These are phyloP conservation scores for Puccinia triticina DNA, from an alignment of 1,284 basidiomycete genomes.

Conservation along the genomic window DNA sequence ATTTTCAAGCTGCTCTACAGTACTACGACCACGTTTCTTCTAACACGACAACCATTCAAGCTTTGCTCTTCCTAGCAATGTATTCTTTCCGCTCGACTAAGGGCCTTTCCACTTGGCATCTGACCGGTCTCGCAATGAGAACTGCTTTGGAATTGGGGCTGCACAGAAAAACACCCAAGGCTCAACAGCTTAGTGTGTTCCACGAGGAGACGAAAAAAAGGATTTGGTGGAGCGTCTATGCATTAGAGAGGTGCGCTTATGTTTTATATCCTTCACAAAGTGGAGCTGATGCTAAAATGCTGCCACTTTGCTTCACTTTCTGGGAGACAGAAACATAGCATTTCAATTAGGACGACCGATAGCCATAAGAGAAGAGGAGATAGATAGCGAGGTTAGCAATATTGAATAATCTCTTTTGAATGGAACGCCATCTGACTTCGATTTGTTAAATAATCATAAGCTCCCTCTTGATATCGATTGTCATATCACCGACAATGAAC, in stretches of 20 bases:
- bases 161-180: constrained; percentile 36
- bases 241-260: constrained; percentile 18
- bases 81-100: constrained; percentile 45
- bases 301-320: background rate
- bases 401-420: background rate
- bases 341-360: constrained; percentile 46
- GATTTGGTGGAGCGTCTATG: constrained; percentile 49
- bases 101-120: constrained; percentile 44
- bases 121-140: constrained; percentile 46
- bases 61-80: constrained; percentile 46
- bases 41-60: constrained; percentile 49
- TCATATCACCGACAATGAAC: constrained; percentile 32
- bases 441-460: background rate
- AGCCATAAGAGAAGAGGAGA: constrained; percentile 44
- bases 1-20: constrained; percentile 49
- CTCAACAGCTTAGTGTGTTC: constrained; percentile 9
- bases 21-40: constrained; percentile 47
- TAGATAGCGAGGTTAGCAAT: constrained; percentile 32
- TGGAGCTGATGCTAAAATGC: background rate
- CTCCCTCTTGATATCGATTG: constrained; percentile 50
- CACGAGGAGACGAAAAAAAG: constrained; percentile 45
- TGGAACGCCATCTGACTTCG: background rate
- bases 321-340: constrained; percentile 31
- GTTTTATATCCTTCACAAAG: background rate
- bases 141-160: constrained; percentile 47